Base-by-base conservation (phyloP, 352 stramenopile species). In the Globisporangium lucens region DNA sequence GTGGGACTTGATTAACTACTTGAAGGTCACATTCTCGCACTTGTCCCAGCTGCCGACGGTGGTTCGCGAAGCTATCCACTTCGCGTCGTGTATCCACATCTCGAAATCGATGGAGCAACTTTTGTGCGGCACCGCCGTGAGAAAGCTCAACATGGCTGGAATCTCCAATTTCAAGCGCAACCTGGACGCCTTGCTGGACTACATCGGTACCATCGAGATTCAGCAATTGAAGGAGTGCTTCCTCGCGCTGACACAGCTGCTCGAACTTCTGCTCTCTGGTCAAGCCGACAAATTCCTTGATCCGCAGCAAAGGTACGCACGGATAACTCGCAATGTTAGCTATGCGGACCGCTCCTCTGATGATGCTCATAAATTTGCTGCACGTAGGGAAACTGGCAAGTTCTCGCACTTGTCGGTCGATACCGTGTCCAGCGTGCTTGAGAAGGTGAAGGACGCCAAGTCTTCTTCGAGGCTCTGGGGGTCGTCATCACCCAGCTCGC, bases 1-100 rank as follows among this genome's bases (percentile, higher is more conserved):
- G 83, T 91, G 83, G 81, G 86, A 94, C 63, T 72, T 92, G 15
- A 91, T 94, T 75, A 91, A 89, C 70, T 92, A 94, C 63, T 78
- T 94, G n/a, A 87, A 87, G 64, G 83, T 90, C 3, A 91, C 86
- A 9, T 92, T 94, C 51, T 75, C 82, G 3, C 83, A 91, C 56
- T 65, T 94, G 4, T 66, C 68, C 10, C 79, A 82, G 43, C 75
- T 94, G 10, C 86, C 86, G 4, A 72, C 71, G 24, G 68, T 72
- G 6, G 82, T 91, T 2, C 75, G 84, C 51, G 83, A 92, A 65
- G 82, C 82, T 7, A 76, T 93, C 2, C 85, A 91, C 56, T 92
- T 92, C 67, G 83, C 86, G 8, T 91, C 84, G 17, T 92, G 80
- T 47, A 90, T 87, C 56, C 86, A 92, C 57, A 89, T 94, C 33